Evolutionary conservation across 352 stramenopile genomes (phyloP), one percentile per base, ranked within the genome.

Genomic region (Phytopythium vexans): DNA sequence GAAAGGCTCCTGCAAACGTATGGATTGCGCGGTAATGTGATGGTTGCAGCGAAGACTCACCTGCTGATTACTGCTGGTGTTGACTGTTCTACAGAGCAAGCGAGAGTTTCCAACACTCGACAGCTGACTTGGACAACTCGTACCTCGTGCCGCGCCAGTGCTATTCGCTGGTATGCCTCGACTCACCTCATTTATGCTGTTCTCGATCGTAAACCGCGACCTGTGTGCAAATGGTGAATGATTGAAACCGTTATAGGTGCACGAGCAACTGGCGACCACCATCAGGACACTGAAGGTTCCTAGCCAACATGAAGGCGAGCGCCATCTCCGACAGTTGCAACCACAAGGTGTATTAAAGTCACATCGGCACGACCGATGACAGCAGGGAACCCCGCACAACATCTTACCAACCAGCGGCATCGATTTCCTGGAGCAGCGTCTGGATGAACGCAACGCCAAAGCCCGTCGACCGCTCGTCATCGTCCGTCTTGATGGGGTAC

Each of bases 391-490:
- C 21, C 21, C 21, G 21, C 21, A 27, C 21, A 2, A 27, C 21
- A 27, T 14, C 38, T 57, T 77, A 86, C 71, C 74, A 86, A 8
- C 66, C 69, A 12, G 74, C 71, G 14, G 57, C 49, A 35, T 79
- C 56, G 33, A 86, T 80, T 43, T 82, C 60, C 74, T 84, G 72
- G 36, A 89, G 66, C 49, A 89, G 54, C 46, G 68, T 77, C 68
- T 89, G 79, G 53, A 89, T 82, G 42, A 98, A 83, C 16, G 88
- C 93, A 35, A 98, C 94, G 48, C 94, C 94, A 68, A 97, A 98
- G 14, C 94, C 95, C 10, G 93, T 99, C 11, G 86, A 91, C 41
- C 87, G 71, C 48, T 89, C 86, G 43, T 82, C 80, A 54, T 89
- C 87, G 49, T 70, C 69, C 3, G 76, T 86, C 55, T 70, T 75